Evolutionary conservation across 2,329 filamentous ascomycete genomes (phyloP), one percentile per base, ranked within the genome.

Genomic region (Exophiala bonariae): DNA sequence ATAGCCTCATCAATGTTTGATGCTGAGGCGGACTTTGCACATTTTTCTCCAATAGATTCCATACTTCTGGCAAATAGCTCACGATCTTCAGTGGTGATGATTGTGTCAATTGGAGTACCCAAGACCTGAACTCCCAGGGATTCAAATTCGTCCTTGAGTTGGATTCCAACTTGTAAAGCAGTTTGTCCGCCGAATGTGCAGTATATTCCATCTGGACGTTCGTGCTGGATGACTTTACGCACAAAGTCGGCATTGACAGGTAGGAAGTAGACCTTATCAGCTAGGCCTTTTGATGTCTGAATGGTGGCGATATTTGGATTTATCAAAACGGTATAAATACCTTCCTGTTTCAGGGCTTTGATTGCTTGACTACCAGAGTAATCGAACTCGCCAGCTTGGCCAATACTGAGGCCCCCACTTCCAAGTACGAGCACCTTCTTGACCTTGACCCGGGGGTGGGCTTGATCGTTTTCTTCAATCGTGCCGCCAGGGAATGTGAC

Each of bases 281-380:
- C 93, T 43, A 99, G 77, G 56, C 93, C 93, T 74, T 96, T 96
- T 43, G 93, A 97, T 3, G 93, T 99, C 69, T 99, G 93, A 54
- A 97, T 97, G 1, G 93, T 99, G 58, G 93, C 93, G 66, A 99
- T 97, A 67, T 99, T 99, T 48, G 93, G 93, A 74, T 99, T 99
- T 79, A 99, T 97, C 55, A 99, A 77, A 55, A 99, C 86, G 3
- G 93, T 96, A 76, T 96, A 97, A 62, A 97, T 96, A 52, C 91
- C 92, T 72, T 97, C 93, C 68, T 97, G 87, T 72, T 97, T 97
- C 61, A 99, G 67, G 30, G 93, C 93, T 76, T 99, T 99, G 77
- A 99, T 97, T 36, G 92, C 93, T 71, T 99, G 93, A 69, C 88
- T 95, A 55, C 93, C 93, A 44, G 93, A 97, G 75, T 99, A 99